Evolutionary conservation across 176 grass and related monocot species (phyloP).

Genomic region (Miscanthus lutarioriparius): DNA sequence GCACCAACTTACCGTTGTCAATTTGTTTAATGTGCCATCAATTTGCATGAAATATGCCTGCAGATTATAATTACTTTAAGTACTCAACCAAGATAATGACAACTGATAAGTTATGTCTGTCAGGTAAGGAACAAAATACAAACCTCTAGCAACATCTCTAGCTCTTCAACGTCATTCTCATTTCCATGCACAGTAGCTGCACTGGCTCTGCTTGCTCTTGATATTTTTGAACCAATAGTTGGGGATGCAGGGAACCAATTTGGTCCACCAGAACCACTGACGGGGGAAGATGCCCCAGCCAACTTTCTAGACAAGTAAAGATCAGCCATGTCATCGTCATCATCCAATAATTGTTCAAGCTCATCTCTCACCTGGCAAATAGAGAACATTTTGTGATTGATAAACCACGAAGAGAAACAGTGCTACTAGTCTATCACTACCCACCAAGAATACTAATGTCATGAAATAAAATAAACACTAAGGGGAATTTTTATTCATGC

Average conservation of each 20-base stretch:
- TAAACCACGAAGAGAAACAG: slow-evolving; percentile 13
- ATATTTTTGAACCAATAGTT: slow-evolving; percentile 95
- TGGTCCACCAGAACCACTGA: slow-evolving; percentile 77
- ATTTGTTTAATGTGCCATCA: slow-evolving; percentile 95
- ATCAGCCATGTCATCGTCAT: slow-evolving; percentile 99
- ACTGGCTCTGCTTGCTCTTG: slow-evolving; percentile 90
- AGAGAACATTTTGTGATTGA: slow-evolving; percentile 32
- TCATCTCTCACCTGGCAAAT: slow-evolving; percentile 91
- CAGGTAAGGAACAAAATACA: slow-evolving; percentile 25
- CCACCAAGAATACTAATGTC: neutral
- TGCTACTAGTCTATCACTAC: neutral
- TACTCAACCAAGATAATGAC: neutral
- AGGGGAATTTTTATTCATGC: neutral
- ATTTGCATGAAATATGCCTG: slow-evolving; percentile 99
- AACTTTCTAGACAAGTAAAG: slow-evolving; percentile 99
- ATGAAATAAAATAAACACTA: neutral
- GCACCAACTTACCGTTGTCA: slow-evolving; percentile 75
- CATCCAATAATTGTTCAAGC: slow-evolving; percentile 98
- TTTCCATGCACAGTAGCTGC: slow-evolving; percentile 94
- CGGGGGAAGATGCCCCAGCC: slow-evolving; percentile 74
- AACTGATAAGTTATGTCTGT: neutral
- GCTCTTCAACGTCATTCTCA: slow-evolving; percentile 99
- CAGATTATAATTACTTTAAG: slow-evolving; percentile 46
- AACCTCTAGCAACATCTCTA: slow-evolving; percentile 99
- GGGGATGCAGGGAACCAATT: slow-evolving; percentile 86